phyloP scores from a whole-genome alignment of 495 filamentous ascomycete species.

The Penicillium canariense region DNA sequence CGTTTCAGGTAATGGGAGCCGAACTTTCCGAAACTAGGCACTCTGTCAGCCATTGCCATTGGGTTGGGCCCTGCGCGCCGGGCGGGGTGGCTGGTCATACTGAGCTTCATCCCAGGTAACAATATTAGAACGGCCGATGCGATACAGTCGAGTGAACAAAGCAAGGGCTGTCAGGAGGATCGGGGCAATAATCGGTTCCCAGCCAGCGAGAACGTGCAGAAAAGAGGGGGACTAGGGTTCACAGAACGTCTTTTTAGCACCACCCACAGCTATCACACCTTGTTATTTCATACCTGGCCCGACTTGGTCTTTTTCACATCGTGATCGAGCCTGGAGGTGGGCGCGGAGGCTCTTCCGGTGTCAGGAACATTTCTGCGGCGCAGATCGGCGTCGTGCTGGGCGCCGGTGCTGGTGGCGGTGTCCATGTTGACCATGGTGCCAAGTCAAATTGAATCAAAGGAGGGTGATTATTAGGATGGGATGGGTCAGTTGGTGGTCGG shows the following conservation, averaged over 20 bases:
- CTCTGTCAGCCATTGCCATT: not conserved
- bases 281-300: conserved; percentile 25
- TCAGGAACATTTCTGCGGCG: conserved; percentile 72
- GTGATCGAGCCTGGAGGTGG: conserved; percentile 38
- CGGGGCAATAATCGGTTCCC: conserved; percentile 85
- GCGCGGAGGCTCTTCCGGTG: conserved; percentile 36
- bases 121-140: conserved; percentile 91
- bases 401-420: conserved; percentile 60
- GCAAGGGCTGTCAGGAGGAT: conserved; percentile 82
- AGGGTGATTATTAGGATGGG: not conserved
- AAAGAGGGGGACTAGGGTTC: conserved; percentile 37
- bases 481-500: not conserved
- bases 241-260: not conserved
- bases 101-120: conserved; percentile 99
- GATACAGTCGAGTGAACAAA: conserved; percentile 93
- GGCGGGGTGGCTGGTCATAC: conserved; percentile 48
- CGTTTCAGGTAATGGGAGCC: conserved; percentile 98
- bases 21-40: conserved; percentile 90
- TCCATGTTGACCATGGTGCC: conserved; percentile 33
- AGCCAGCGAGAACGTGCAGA: conserved; percentile 66
- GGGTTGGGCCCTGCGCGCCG: conserved; percentile 4
- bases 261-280: not conserved
- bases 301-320: conserved; percentile 62
- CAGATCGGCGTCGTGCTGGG: conserved; percentile 62
- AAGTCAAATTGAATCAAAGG: not conserved